A percentile compares a stretch with the other conserved stretches of the same genome.
phyloP scores from a whole-genome alignment of 2,329 filamentous ascomycete species.

The Botrytis aclada region DNA sequence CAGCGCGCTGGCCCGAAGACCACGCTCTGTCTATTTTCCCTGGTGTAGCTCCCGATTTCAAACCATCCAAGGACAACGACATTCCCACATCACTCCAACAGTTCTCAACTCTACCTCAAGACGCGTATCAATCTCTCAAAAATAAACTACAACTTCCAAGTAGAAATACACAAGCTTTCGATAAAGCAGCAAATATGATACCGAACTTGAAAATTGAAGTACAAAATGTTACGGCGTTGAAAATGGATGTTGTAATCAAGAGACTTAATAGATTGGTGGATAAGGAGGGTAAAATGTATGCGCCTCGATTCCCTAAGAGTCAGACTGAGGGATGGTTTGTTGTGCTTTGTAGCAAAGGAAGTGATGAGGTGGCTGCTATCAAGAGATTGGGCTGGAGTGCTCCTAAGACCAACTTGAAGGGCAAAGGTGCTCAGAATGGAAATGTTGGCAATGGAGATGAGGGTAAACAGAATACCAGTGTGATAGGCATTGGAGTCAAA shows the following conservation, averaged over 20 bases:
- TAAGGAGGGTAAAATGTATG: constrained; percentile 72
- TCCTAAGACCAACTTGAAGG: constrained; percentile 33
- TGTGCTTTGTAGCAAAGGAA: constrained; percentile 63
- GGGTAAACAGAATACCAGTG: constrained; percentile 52
- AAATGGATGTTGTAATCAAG: constrained; percentile 60
- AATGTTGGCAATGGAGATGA: constrained; percentile 76
- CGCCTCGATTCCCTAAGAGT: constrained; percentile 87
- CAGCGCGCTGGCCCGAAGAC: constrained; percentile 85
- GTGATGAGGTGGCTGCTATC: constrained; percentile 77
- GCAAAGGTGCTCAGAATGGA: constrained; percentile 34
- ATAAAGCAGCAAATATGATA: constrained; percentile 61
- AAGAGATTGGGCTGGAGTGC: constrained; percentile 77
- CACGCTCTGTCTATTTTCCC: constrained; percentile 77
- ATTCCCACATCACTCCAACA: constrained; percentile 38
- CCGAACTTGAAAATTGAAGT: constrained; percentile 66
- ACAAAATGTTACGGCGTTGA: constrained; percentile 57
- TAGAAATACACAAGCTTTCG: constrained; percentile 46
- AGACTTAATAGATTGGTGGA: constrained; percentile 65
- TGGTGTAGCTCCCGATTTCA: constrained; percentile 51
- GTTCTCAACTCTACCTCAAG: constrained; percentile 32
- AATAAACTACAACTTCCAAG: constrained; percentile 51
- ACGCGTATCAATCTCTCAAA: constrained; percentile 44
- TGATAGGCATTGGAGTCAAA: constrained; percentile 41
- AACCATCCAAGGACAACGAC: constrained; percentile 19
- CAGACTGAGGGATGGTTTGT: constrained; percentile 95